phyloP scores from a whole-genome alignment of 1,139 yeast genomes.

The Hanseniaspora sp. region DNA sequence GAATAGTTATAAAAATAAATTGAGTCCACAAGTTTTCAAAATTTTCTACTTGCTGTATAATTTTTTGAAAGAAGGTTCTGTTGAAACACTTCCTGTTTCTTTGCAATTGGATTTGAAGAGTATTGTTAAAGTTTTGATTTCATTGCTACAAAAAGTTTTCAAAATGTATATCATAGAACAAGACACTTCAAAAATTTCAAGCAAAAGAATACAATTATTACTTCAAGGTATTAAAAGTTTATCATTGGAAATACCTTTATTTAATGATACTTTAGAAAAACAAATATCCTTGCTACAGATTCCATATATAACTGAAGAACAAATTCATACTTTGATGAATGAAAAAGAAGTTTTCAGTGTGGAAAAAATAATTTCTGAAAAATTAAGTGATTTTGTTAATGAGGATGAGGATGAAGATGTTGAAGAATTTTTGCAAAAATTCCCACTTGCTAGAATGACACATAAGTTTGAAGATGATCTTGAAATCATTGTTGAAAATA shows the following conservation, averaged over 20 bases:
- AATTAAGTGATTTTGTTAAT: background rate
- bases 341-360: background rate
- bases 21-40: slow-evolving; percentile 11
- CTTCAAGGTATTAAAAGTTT: slow-evolving; percentile 1
- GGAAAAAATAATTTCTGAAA: background rate
- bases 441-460: slow-evolving; percentile 7
- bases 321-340: background rate
- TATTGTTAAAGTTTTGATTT: background rate
- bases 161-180: background rate
- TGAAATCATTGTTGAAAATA: background rate
- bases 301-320: slow-evolving; percentile 10
- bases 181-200: background rate
- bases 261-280: background rate
- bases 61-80: slow-evolving; percentile 1
- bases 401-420: slow-evolving; percentile 13
- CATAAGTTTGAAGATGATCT: background rate
- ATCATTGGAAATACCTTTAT: slow-evolving; percentile 9
- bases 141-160: background rate
- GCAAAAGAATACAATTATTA: background rate
- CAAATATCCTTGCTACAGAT: slow-evolving; percentile 6
- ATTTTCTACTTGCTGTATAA: slow-evolving; percentile 2
- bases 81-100: background rate
- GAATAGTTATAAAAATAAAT: slow-evolving; percentile 1
- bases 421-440: slow-evolving; percentile 7
- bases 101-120: slow-evolving; percentile 9